Evolutionary conservation across 2,329 filamentous ascomycete species (phyloP), one percentile per base, ranked within the genome.

Genomic region (Calycina marina): DNA sequence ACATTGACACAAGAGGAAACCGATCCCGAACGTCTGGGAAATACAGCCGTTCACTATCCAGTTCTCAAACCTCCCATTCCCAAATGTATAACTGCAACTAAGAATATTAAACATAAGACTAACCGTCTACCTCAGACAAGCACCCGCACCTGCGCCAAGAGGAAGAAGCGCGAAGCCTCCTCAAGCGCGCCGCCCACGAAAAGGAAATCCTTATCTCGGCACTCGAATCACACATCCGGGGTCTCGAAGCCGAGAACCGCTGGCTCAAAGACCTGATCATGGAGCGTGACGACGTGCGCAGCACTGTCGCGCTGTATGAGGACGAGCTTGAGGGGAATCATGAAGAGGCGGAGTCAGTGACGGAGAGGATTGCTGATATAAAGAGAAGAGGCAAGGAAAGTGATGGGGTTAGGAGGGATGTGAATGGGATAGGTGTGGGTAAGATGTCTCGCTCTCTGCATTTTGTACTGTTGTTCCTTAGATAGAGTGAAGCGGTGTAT

Each of bases 111-210:
- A n/a, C n/a, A n/a, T 3, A 22, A 8, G 8, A 9, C 20, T 22
- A 22, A 22, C 20, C 20, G 3, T 9, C 2, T 22, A 9, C 3
- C 20, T 3, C 20, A 25, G 16, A 84, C 84, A 34, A 84, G 77
- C 43, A 84, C 84, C 10, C 77, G 84, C 30, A 93, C 93, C 67
- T 77, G 84, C 37, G 73, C 88, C 52, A 93, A 93, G 72, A 93
- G 93, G 74, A 93, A 93, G 69, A 80, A 86, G 58, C 75, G 84
- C 30, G 84, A 93, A 61, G 78, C 85, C 54, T 77, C 77, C 10
- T 92, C 30, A 82, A 88, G 56, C 72, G 72, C 48, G 77, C 72
- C 6, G 75, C 81, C 49, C 80, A 84, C 55, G 83, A 92, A 46
- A 79, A 86, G 56, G 69, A 72, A 17, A 78, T 86, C 26, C 84